These are phyloP conservation scores for Mycena amicta DNA, from an alignment of 768 basidiomycete genomes.

Conservation along the genomic window DNA sequence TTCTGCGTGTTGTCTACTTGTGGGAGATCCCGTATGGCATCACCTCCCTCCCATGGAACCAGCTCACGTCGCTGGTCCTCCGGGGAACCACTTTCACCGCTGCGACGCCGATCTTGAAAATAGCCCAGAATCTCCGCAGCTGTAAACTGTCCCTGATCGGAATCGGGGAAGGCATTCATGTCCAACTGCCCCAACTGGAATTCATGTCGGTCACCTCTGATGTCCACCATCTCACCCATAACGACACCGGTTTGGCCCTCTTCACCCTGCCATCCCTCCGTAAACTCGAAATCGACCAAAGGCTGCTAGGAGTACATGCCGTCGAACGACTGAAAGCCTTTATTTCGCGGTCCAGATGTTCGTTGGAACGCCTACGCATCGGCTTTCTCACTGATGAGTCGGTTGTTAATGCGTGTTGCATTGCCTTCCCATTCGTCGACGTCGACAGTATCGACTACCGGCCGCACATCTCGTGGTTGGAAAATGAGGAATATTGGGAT, in stretches of 20 bases:
- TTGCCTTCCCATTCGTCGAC: too few relatives aligned
- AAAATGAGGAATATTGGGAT: too few relatives aligned
- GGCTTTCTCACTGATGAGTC: neutral
- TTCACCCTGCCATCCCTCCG: neutral
- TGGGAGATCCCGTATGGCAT: neutral
- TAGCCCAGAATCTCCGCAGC: neutral
- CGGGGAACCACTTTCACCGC: neutral
- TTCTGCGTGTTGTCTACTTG: neutral
- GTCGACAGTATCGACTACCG: too few relatives aligned
- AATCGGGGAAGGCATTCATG: neutral
- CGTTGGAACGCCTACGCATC: neutral
- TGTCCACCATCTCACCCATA: neutral
- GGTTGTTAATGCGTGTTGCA: too few relatives aligned
- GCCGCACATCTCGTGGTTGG: too few relatives aligned
- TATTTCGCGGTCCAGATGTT: neutral
- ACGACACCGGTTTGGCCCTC: neutral
- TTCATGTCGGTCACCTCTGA: neutral
- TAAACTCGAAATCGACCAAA: neutral
- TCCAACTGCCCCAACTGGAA: neutral
- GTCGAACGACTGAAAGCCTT: neutral
- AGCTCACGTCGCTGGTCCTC: neutral
- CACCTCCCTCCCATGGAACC: neutral
- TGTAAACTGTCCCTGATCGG: neutral
- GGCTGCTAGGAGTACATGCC: neutral
- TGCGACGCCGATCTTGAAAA: neutral